A percentile compares a stretch with the other conserved stretches of the same genome.
These are phyloP conservation scores for Eucalyptus tenuipes DNA, from an alignment of 345 rosid species.

Conservation along the genomic window DNA sequence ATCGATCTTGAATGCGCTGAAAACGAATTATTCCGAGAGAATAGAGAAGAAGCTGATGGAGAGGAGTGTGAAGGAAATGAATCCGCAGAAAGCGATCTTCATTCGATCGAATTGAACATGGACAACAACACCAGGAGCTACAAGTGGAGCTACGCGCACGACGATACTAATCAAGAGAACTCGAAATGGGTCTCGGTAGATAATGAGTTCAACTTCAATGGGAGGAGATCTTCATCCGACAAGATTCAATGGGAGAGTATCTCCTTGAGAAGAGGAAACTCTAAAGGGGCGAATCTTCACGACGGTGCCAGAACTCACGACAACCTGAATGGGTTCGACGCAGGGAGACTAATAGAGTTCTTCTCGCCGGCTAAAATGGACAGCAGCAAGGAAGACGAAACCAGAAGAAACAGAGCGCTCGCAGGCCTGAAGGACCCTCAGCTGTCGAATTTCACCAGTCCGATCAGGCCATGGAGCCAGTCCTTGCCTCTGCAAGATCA, in stretches of 20 bases:
- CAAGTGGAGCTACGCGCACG: constrained; percentile 71
- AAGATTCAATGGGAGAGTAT: constrained; percentile 52
- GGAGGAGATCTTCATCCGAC: constrained; percentile 38
- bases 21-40: neutral
- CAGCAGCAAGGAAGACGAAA: constrained; percentile 27
- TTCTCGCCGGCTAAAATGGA: constrained; percentile 13
- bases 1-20: neutral
- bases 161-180: constrained; percentile 13
- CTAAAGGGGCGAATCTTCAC: constrained; percentile 8
- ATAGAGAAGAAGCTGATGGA: constrained; percentile 11
- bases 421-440: constrained; percentile 44
- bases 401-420: constrained; percentile 27
- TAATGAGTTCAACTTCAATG: constrained; percentile 26
- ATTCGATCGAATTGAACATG: constrained; percentile 90
- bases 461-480: neutral
- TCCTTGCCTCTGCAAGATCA: neutral
- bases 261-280: constrained; percentile 22
- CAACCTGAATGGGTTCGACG: constrained; percentile 12
- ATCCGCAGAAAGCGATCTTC: constrained; percentile 75
- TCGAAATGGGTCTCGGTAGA: constrained; percentile 13
- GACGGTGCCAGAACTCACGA: constrained; percentile 16
- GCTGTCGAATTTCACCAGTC: neutral
- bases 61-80: constrained; percentile 36
- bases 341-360: constrained; percentile 12
- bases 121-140: constrained; percentile 52